Evolutionary conservation across 2,329 filamentous ascomycete species (phyloP).

Genomic region (Coleophoma cylindrospora): DNA sequence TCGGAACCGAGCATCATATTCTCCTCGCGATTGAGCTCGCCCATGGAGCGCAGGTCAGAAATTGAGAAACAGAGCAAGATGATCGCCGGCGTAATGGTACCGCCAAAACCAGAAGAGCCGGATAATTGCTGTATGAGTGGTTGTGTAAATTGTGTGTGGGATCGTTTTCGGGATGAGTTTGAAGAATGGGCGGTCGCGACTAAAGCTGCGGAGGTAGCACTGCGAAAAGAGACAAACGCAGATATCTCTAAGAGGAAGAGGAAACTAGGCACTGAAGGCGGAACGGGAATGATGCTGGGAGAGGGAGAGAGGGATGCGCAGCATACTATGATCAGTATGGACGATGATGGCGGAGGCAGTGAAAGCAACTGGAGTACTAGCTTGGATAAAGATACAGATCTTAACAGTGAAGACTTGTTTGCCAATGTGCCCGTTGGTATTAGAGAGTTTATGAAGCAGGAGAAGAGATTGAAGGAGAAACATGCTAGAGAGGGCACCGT

Average conservation of each 20-base stretch:
- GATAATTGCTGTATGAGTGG: conserved; percentile 99
- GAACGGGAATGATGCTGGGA: conserved; percentile 24
- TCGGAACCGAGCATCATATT: conserved; percentile 67
- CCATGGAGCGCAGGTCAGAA: conserved; percentile 59
- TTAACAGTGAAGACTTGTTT: conserved; percentile 66
- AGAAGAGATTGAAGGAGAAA: conserved; percentile 81
- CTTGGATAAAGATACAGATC: conserved; percentile 39
- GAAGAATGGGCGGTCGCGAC: conserved; percentile 76
- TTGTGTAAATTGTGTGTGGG: conserved; percentile 97
- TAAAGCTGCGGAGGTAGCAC: conserved; percentile 53
- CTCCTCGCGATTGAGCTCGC: conserved; percentile 71
- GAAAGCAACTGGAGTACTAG: conserved; percentile 58
- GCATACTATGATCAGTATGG: conserved; percentile 57
- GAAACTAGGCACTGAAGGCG: conserved; percentile 21
- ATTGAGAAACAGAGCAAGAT: conserved; percentile 54
- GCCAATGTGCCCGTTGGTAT: conserved; percentile 85
- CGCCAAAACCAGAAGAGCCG: conserved; percentile 80
- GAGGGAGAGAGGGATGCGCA: conserved; percentile 20
- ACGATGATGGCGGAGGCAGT: conserved; percentile 75
- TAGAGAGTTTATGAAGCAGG: conserved; percentile 93
- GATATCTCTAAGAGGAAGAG: conserved; percentile 16
- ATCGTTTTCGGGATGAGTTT: conserved; percentile 83
- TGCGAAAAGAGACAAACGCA: conserved; percentile 32
- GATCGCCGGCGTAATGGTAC: conserved; percentile 76
- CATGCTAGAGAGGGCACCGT: conserved; percentile 49